These are phyloP conservation scores for Backusella tarrabulga DNA, from an alignment of 192 early-diverging fungal genomes.

Conservation along the genomic window DNA sequence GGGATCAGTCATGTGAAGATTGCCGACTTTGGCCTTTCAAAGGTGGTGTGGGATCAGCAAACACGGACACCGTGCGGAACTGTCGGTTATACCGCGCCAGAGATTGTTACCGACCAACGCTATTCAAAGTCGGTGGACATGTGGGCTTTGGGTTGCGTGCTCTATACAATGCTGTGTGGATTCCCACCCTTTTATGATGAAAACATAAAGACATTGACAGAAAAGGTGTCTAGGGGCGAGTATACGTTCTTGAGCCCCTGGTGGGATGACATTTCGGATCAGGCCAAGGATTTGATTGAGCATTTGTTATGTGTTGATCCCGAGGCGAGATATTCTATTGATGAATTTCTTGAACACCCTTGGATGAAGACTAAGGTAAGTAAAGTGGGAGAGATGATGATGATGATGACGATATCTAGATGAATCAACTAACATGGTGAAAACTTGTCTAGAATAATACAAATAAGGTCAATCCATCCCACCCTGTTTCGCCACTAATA, in stretches of 20 bases:
- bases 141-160: conserved; percentile 85
- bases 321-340: conserved; percentile 70
- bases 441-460: neutral
- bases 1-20: conserved; percentile 85
- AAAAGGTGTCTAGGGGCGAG: conserved; percentile 84
- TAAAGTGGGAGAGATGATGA: neutral
- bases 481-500: neutral
- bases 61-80: conserved; percentile 93
- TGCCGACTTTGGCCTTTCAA: conserved; percentile 89
- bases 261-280: conserved; percentile 85
- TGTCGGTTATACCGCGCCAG: conserved; percentile 92
- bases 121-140: conserved; percentile 84
- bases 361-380: conserved; percentile 52
- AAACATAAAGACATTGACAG: conserved; percentile 70
- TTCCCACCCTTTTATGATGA: conserved; percentile 87
- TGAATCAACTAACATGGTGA: neutral
- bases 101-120: conserved; percentile 81
- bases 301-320: conserved; percentile 71
- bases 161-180: conserved; percentile 78
- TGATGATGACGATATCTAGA: neutral
- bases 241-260: conserved; percentile 86
- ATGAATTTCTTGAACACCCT: conserved; percentile 79
- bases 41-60: conserved; percentile 80
- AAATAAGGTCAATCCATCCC: neutral
- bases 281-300: conserved; percentile 72